These are phyloP conservation scores for Scheffersomyces stipitis DNA, from an alignment of 805 yeast genomes.

Conservation along the genomic window DNA sequence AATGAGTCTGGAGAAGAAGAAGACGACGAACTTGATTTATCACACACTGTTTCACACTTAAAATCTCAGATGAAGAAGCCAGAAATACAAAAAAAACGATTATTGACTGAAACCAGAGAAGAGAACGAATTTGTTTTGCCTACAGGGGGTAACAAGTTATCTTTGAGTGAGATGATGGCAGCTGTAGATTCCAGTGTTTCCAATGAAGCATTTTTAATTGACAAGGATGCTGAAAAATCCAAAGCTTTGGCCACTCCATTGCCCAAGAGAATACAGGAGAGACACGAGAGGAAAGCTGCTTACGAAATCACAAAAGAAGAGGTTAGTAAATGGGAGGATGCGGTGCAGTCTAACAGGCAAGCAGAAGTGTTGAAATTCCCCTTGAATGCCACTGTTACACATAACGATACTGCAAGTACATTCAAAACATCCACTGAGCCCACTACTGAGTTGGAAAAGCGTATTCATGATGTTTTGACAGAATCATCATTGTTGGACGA, in stretches of 20 bases:
- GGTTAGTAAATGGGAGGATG: conserved; percentile 84
- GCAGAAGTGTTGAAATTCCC: conserved; percentile 88
- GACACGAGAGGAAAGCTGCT: conserved; percentile 86
- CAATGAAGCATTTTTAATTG: conserved; percentile 49
- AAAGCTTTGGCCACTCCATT: conserved; percentile 74
- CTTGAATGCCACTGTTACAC: conserved; percentile 48
- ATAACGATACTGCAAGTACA: conserved; percentile 49
- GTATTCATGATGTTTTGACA: conserved; percentile 57
- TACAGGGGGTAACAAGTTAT: conserved; percentile 52
- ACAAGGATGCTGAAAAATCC: conserved; percentile 35
- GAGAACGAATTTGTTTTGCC: conserved; percentile 76
- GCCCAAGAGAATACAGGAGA: conserved; percentile 80
- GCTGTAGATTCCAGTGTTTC: conserved; percentile 54
- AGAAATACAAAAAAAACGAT: conserved; percentile 40
- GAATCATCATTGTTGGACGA: conserved; percentile 72
- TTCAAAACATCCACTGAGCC: conserved; percentile 47
- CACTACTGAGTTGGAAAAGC: conserved; percentile 63
- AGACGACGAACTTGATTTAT: conserved; percentile 54
- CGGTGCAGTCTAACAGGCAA: conserved; percentile 71
- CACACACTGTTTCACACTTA: conserved; percentile 44
- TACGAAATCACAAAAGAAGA: conserved; percentile 86
- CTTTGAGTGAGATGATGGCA: conserved; percentile 74
- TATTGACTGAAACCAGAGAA: conserved; percentile 53
- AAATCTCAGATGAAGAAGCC: conserved; percentile 35
- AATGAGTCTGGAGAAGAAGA: conserved; percentile 27